Percentiles rank a stretch among this genome's conserved stretches.
These are phyloP conservation scores for Pharnaceum exiguum DNA, from an alignment of 148 eudicot species.

Conservation along the genomic window DNA sequence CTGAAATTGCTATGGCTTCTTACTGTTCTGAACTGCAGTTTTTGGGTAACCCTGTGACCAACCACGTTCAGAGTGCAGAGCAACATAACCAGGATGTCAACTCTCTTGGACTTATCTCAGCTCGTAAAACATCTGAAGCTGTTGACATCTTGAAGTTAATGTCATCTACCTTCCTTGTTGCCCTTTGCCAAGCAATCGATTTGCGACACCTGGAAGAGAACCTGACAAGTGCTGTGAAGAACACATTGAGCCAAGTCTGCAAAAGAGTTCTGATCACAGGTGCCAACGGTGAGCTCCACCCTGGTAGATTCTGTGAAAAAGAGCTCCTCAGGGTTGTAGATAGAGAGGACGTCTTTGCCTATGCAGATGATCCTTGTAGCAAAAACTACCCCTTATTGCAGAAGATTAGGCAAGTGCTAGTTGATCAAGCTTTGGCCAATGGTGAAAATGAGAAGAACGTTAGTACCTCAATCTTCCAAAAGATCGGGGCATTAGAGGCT, in stretches of 20 bases:
- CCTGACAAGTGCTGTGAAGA: conserved; percentile 47
- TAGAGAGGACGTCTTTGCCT: conserved; percentile 61
- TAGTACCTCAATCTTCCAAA: conserved; percentile 65
- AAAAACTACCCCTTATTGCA: conserved; percentile 59
- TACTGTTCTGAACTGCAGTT: conserved; percentile 87
- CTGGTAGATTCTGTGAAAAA: conserved; percentile 73
- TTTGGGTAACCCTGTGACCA: conserved; percentile 78
- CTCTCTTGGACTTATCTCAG: conserved; percentile 77
- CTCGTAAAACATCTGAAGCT: conserved; percentile 74
- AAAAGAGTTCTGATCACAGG: conserved; percentile 53
- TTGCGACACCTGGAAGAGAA: conserved; percentile 80
- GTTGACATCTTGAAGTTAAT: conserved; percentile 78
- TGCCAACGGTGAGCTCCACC: conserved; percentile 74
- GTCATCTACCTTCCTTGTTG: conserved; percentile 69
- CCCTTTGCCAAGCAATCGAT: conserved; percentile 75
- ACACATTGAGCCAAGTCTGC: conserved; percentile 61
- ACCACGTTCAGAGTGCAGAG: conserved; percentile 89
- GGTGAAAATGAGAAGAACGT: conserved; percentile 53
- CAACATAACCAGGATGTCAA: conserved; percentile 94
- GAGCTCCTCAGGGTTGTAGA: conserved; percentile 68
- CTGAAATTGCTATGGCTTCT: conserved; percentile 88
- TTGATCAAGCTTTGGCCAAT: conserved; percentile 49
- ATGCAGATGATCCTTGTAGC: conserved; percentile 73
- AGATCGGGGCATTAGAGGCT: conserved; percentile 62
- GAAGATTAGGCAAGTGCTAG: conserved; percentile 65